A percentile compares a stretch with the other conserved stretches of the same genome.
Conservation (phyloP, 1,284 basidiomycete genomes). For the Naganishia sp. region DNA sequence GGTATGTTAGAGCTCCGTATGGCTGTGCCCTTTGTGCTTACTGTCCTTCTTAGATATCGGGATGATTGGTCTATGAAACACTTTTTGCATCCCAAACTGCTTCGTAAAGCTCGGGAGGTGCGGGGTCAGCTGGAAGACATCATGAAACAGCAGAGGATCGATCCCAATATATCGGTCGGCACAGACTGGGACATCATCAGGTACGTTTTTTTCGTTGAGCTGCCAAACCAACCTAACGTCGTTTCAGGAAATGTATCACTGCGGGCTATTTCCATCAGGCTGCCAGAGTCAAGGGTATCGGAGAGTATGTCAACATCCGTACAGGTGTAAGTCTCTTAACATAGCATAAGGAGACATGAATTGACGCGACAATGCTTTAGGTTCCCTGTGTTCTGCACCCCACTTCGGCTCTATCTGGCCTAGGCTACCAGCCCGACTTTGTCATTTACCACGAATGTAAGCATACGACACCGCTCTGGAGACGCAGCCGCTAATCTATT, state of each 20-base stretch:
- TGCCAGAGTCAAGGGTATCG: conserved; percentile 95
- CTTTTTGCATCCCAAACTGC: conserved; percentile 92
- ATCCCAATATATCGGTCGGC: conserved; percentile 73
- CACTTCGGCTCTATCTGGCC: conserved; percentile 91
- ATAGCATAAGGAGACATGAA: background rate
- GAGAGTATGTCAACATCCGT: conserved; percentile 95
- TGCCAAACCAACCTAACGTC: conserved; percentile 4
- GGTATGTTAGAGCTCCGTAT: conserved; percentile 58
- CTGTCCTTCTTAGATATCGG: conserved; percentile 62
- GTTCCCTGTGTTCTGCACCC: conserved; percentile 71
- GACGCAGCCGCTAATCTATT: conserved; percentile 30
- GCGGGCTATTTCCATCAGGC: conserved; percentile 99
- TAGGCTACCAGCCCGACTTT: conserved; percentile 94
- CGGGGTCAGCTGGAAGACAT: conserved; percentile 94
- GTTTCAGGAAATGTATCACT: conserved; percentile 85
- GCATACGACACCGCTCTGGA: conserved; percentile 35
- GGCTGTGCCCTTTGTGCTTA: background rate
- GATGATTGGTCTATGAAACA: conserved; percentile 94
- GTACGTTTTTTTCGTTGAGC: conserved; percentile 50
- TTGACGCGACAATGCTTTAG: conserved; percentile 34
- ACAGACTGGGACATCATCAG: conserved; percentile 94
- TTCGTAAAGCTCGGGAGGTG: conserved; percentile 96
- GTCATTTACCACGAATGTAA: conserved; percentile 88
- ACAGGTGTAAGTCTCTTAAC: conserved; percentile 64
- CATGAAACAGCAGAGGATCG: conserved; percentile 97